Evolutionary conservation across 768 basidiomycete species (phyloP), one percentile per base, ranked within the genome.

Genomic region (Coprinopsis strossmayeri): DNA sequence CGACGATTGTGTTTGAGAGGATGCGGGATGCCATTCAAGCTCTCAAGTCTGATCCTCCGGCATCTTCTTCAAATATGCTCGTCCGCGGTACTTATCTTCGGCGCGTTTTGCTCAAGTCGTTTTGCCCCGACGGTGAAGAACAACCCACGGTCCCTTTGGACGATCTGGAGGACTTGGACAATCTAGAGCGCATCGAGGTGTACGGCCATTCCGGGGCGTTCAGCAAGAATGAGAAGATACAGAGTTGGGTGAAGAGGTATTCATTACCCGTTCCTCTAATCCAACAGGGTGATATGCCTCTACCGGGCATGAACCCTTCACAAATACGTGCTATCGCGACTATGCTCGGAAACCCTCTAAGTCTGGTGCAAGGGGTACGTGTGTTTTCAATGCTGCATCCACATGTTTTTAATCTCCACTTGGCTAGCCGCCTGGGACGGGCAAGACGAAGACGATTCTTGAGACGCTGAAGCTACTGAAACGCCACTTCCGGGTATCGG

Each of bases 371-470:
- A 67, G 92, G 92, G 26, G 91, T 92, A 61, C 56, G 84, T 69
- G 2, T 30, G 12, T 32, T 41, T 17, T 35, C 30, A 51, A 18
- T 34, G 26, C 38, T 35, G 21, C 26, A 21, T 15, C 10, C 24
- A 5, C 23, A 47, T 41, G 26, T 10, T 50, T 47, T 45, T 20
- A 57, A 17, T 44, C 46, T n/a, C 20, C 35, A 5, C 43, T 47
- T 39, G 26, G 53, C 15, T 57, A 91, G 87, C 90, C 91, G 34
- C 91, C 91, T 17, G 91, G 91, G 18, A 93, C 91, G 0, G 93
- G 93, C 28, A 97, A 97, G 65, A 94, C 92, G 1, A 84, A 85
- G 61, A 94, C 91, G 0, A 91, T 94, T 39, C 81, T 91, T n/a
- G 84, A 94, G 61, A 74, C 88, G 0, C 73, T 90, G 50, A 84